Percentiles rank a stretch among this genome's conserved stretches.
Evolutionary conservation across 176 grass and related monocot species (phyloP).

Genomic region (Carex parvula): DNA sequence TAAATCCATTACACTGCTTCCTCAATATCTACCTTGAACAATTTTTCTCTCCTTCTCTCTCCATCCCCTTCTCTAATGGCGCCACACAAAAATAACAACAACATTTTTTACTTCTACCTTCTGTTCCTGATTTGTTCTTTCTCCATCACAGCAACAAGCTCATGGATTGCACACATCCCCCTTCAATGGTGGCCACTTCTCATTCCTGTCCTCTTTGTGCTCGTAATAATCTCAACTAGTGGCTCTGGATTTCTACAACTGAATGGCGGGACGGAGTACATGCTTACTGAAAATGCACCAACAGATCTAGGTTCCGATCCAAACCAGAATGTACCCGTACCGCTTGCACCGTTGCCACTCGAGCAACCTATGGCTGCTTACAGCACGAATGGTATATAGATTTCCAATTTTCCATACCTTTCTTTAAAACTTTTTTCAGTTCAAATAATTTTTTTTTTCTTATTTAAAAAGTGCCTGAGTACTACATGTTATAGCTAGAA

Average conservation of each 20-base stretch:
- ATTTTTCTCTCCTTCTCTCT: neutral
- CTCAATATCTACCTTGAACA: neutral
- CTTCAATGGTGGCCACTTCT: slow-evolving; percentile 17
- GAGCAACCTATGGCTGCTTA: neutral
- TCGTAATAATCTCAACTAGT: slow-evolving; percentile 6
- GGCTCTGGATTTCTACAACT: slow-evolving; percentile 1
- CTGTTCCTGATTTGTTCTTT: slow-evolving; percentile 4
- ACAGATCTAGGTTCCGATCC: neutral
- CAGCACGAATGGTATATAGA: neutral
- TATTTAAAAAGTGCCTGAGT: neutral
- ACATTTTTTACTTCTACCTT: neutral
- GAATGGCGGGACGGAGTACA: neutral
- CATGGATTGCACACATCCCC: slow-evolving; percentile 20
- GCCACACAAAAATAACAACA: neutral
- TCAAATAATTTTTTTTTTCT: neutral
- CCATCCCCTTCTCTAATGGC: slow-evolving; percentile 17
- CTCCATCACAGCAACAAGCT: slow-evolving; percentile 17
- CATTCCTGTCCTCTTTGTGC: slow-evolving; percentile 1
- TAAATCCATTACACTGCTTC: slow-evolving; percentile 1
- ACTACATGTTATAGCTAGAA: neutral
- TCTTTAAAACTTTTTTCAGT: neutral
- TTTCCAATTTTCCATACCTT: neutral
- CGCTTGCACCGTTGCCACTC: neutral
- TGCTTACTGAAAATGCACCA: neutral
- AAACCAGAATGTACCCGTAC: neutral